Evolutionary conservation across 2,329 filamentous ascomycete species (phyloP).

Genomic region (Aspergillus quadrilineatus): DNA sequence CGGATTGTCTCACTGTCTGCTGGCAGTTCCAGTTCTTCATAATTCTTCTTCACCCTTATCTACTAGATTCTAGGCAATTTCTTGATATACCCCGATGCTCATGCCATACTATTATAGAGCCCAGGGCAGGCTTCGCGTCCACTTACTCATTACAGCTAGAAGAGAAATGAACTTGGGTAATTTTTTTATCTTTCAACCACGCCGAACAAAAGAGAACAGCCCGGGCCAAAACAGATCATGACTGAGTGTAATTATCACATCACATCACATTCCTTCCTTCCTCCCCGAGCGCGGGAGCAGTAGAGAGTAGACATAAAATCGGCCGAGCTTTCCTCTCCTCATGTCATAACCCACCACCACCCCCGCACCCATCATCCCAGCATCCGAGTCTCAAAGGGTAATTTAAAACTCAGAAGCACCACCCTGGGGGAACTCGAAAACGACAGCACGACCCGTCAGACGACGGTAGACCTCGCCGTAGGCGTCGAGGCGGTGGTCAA

Average conservation of each 20-base stretch:
- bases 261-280: slow-evolving; percentile 20
- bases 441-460: slow-evolving; percentile 91
- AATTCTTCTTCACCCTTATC: background rate
- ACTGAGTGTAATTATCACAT: slow-evolving; percentile 26
- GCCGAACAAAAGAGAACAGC: slow-evolving; percentile 22
- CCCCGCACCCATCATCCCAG: background rate
- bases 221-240: slow-evolving; percentile 23
- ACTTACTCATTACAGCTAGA: slow-evolving; percentile 9
- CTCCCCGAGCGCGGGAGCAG: background rate
- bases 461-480: slow-evolving; percentile 99
- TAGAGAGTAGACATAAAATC: background rate
- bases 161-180: slow-evolving; percentile 14
- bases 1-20: slow-evolving; percentile 56
- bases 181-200: slow-evolving; percentile 23
- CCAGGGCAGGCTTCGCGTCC: too few species aligned
- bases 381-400: background rate
- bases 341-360: background rate
- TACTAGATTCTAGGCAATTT: background rate
- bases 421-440: slow-evolving; percentile 97
- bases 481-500: slow-evolving; percentile 99
- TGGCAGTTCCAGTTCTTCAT: background rate
- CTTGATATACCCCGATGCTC: background rate
- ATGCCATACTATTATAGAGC: background rate
- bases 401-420: slow-evolving; percentile 76
- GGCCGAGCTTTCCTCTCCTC: background rate